Evolutionary conservation across 768 basidiomycete species (phyloP).

Genomic region (Serendipita sp.): DNA sequence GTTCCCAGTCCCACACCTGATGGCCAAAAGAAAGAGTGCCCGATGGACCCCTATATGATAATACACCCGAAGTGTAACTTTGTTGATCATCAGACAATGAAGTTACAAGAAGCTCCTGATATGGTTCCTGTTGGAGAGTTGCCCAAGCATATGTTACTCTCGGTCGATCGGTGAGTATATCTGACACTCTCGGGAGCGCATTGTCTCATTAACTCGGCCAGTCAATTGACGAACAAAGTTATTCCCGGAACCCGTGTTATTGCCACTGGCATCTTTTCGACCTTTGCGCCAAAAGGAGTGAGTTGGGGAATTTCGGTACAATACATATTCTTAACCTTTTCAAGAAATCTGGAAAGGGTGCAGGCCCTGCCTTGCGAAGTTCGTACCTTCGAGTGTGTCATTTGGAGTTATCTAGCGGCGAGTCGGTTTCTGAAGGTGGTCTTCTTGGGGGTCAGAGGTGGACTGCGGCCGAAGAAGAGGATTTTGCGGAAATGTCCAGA

Average conservation of each 20-base stretch:
- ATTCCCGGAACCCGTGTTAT: slow-evolving; percentile 93
- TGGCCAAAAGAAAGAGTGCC: slow-evolving; percentile 87
- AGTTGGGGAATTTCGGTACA: slow-evolving; percentile 14
- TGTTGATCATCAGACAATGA: slow-evolving; percentile 89
- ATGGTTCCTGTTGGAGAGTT: slow-evolving; percentile 99
- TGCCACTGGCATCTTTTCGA: slow-evolving; percentile 92
- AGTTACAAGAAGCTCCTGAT: slow-evolving; percentile 96
- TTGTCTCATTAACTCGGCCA: slow-evolving; percentile 6
- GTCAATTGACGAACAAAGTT: slow-evolving; percentile 75
- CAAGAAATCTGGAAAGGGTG: slow-evolving; percentile 40
- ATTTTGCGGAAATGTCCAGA: slow-evolving; percentile 81
- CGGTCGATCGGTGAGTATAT: slow-evolving; percentile 46
- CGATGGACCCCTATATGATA: slow-evolving; percentile 89
- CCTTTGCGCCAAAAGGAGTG: slow-evolving; percentile 78
- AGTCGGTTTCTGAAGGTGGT: slow-evolving; percentile 27
- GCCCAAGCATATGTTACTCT: slow-evolving; percentile 86
- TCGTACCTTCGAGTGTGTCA: slow-evolving; percentile 91
- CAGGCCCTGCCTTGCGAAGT: slow-evolving; percentile 75
- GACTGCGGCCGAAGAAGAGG: slow-evolving; percentile 91
- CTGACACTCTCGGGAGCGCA: not conserved
- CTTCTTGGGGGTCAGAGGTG: slow-evolving; percentile 84
- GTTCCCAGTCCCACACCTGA: slow-evolving; percentile 35
- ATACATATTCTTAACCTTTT: not conserved
- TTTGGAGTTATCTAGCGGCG: slow-evolving; percentile 58
- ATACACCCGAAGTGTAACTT: slow-evolving; percentile 88